Evolutionary conservation across 129 eudicot genomes (phyloP), one percentile per base, ranked within the genome.

Genomic region (Lactuca saligna): DNA sequence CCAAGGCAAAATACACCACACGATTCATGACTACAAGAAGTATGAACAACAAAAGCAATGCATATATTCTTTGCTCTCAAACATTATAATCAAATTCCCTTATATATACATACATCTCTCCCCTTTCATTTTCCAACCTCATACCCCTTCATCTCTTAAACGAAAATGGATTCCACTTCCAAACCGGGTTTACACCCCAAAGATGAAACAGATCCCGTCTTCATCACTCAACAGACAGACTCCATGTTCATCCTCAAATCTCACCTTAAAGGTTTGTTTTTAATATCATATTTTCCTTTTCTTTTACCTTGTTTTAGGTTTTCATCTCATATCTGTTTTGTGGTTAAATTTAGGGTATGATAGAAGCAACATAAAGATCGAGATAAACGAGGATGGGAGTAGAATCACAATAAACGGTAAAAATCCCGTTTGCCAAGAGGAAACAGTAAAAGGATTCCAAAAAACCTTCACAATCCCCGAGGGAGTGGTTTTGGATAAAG

Each of bases 301-400:
- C 15, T 7, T 32, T 16, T 42, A 39, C 14, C 34, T 6, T 56
- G 12, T 15, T 14, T 14, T 34, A 7, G 38, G 1, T 71, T 39
- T 34, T 25, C 20, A 10, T 3, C 3, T 71, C 17, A 46, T 34
- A 2, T 61, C 16, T 14, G 10, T 61, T 37, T 37, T 15, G 25
- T 17, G 64, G 61, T 61, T 72, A 34, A 63, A 57, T 72, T 59
- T 65, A 85, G 91, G 89, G 12, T 87, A 81, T 57, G 75, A 15
- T 57, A 75, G 78, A 70, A 25, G 50, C 37, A 69, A 81, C 72
- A 77, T 87, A 69, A 87, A 79, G 69, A 84, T 87, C 39, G 94
- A 87, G 71, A 87, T 87, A 70, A 84, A 84, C 32, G 85, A 84
- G 48, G 89, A 82, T 48, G 94, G 94, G 63, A 81, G 67, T 41